phyloP scores from a whole-genome alignment of 2,329 filamentous ascomycete genomes.

The Diaporthe eres region DNA sequence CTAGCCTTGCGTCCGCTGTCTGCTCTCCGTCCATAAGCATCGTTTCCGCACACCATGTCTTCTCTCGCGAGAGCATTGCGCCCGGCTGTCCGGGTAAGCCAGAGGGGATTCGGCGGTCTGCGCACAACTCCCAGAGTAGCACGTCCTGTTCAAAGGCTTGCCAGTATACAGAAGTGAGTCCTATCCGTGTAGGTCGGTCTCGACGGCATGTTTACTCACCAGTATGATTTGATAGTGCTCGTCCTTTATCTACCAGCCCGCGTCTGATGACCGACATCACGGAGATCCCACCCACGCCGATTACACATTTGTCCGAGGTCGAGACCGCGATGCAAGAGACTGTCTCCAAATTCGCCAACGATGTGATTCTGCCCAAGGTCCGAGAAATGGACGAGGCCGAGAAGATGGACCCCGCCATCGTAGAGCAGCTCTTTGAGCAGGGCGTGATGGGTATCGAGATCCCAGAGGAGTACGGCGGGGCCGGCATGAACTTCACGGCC shows the following conservation, averaged over 20 bases:
- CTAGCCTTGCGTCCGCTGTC: neutral
- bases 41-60: conserved; percentile 55
- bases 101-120: conserved; percentile 51
- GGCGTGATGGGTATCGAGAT: conserved; percentile 98
- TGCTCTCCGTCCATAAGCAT: neutral
- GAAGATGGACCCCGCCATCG: conserved; percentile 87
- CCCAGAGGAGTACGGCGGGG: conserved; percentile 95
- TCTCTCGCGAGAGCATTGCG: conserved; percentile 66
- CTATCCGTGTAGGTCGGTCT: conserved; percentile 12
- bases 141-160: conserved; percentile 39
- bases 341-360: conserved; percentile 91
- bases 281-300: conserved; percentile 89
- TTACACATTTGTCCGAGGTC: conserved; percentile 91
- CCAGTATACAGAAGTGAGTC: conserved; percentile 51
- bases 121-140: conserved; percentile 47
- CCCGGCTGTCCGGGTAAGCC: conserved; percentile 64
- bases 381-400: conserved; percentile 99
- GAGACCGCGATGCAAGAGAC: conserved; percentile 91
- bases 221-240: conserved; percentile 51
- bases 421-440: conserved; percentile 97
- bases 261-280: conserved; percentile 74
- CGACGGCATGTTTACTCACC: conserved; percentile 20
- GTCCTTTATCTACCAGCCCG: conserved; percentile 73
- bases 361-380: conserved; percentile 89
- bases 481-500: conserved; percentile 98